Conservation (phyloP, 768 basidiomycete species). For the Mrakia gelida region DNA sequence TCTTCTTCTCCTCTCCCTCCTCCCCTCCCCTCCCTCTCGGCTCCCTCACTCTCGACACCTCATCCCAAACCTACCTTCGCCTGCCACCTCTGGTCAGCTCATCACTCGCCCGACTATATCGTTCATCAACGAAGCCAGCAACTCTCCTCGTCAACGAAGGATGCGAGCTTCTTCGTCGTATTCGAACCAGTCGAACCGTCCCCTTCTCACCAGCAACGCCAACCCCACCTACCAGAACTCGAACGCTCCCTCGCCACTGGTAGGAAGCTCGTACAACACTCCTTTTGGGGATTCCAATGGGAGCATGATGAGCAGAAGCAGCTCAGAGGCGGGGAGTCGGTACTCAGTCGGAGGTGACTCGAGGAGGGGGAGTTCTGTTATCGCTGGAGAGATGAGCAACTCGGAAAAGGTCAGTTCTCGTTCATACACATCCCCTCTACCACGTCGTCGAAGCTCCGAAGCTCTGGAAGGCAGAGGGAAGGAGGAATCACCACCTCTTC, state of each 20-base stretch:
- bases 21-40: no score
- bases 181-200: background rate
- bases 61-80: no score
- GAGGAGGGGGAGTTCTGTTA: background rate
- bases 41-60: no score
- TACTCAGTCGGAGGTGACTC: background rate
- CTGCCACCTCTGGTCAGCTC: no score
- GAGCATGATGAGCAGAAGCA: slow-evolving; percentile 1
- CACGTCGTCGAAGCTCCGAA: background rate
- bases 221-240: background rate
- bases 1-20: no score
- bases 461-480: background rate
- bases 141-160: background rate
- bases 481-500: background rate
- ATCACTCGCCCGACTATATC: background rate
- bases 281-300: background rate
- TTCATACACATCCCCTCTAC: no score
- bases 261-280: background rate
- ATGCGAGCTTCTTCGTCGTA: background rate
- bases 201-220: background rate
- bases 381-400: background rate
- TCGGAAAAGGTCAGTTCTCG: slow-evolving; percentile 23
- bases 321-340: background rate
- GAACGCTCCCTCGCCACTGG: background rate
- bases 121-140: background rate